These are phyloP conservation scores for Vanderwaltozyma tropicalis DNA, from an alignment of 805 yeast species.

Conservation along the genomic window DNA sequence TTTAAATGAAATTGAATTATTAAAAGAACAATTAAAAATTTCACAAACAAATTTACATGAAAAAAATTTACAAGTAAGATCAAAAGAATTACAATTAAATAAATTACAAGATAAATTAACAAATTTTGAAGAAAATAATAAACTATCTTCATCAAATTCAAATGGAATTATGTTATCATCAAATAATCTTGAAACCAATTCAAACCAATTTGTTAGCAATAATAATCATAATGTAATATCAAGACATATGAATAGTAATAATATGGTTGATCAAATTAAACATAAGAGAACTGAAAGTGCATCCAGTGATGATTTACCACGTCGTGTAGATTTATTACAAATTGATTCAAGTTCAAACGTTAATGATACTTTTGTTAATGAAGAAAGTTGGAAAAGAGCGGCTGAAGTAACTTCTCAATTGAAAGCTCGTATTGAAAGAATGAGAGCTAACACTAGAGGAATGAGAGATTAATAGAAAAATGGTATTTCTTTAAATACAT, in stretches of 20 bases:
- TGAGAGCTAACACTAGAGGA: slow-evolving; percentile 48
- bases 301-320: slow-evolving; percentile 24
- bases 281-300: slow-evolving; percentile 15
- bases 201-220: too few relatives aligned
- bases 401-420: slow-evolving; percentile 81
- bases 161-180: not conserved
- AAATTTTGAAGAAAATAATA: slow-evolving; percentile 5
- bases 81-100: slow-evolving; percentile 15
- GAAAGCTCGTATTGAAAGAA: slow-evolving; percentile 77
- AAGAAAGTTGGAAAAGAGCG: slow-evolving; percentile 76
- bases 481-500: not conserved
- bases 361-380: slow-evolving; percentile 34
- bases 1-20: slow-evolving; percentile 36
- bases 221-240: not conserved
- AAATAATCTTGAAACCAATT: not conserved
- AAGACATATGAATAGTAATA: too few relatives aligned
- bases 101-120: slow-evolving; percentile 15
- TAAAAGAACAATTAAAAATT: slow-evolving; percentile 25
- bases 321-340: slow-evolving; percentile 21
- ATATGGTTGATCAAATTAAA: not conserved
- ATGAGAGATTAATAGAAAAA: not conserved
- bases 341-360: slow-evolving; percentile 9
- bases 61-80: slow-evolving; percentile 14
- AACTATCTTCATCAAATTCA: not conserved
- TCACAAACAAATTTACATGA: slow-evolving; percentile 14